Evolutionary conservation across 495 filamentous ascomycete genomes (phyloP).

Genomic region (Astrocystis sublimbata): DNA sequence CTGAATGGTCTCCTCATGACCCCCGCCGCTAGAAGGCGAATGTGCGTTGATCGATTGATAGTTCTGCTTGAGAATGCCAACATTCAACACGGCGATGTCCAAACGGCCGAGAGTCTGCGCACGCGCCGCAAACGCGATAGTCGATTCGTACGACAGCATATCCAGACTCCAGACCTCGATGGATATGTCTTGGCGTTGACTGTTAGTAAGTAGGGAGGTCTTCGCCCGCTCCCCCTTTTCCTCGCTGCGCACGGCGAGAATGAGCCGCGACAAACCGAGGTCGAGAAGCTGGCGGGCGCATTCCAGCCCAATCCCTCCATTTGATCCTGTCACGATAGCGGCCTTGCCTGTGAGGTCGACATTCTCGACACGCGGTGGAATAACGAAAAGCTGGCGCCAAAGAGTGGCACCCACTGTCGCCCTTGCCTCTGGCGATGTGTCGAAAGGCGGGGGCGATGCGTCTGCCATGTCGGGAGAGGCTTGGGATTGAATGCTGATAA

Average conservation of each 20-base stretch:
- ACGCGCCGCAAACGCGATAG: conserved; percentile 38
- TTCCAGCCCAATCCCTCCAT: conserved; percentile 52
- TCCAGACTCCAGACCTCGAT: conserved; percentile 54
- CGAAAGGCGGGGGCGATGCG: no score
- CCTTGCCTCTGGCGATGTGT: conserved; percentile 7
- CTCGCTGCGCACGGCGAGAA: conserved; percentile 51
- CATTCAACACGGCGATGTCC: conserved; percentile 50
- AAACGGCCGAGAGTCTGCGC: conserved; percentile 34
- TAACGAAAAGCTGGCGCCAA: conserved; percentile 19
- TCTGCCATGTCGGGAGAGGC: no score
- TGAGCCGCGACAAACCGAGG: conserved; percentile 41
- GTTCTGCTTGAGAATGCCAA: conserved; percentile 34
- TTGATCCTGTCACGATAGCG: conserved; percentile 54
- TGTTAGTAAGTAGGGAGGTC: background rate
- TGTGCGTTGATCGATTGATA: background rate
- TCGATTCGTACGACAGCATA: conserved; percentile 41
- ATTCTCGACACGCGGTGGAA: conserved; percentile 30
- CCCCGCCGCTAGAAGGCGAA: conserved; percentile 26
- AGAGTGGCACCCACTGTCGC: background rate
- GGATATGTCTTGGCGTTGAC: conserved; percentile 22
- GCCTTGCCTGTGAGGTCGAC: conserved; percentile 29
- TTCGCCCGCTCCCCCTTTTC: conserved; percentile 47
- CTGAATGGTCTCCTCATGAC: conserved; percentile 49
- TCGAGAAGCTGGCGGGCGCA: conserved; percentile 44
- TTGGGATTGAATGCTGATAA: no score